phyloP scores from a whole-genome alignment of 1,284 basidiomycete species.

The Lignosus rhinocerotis region DNA sequence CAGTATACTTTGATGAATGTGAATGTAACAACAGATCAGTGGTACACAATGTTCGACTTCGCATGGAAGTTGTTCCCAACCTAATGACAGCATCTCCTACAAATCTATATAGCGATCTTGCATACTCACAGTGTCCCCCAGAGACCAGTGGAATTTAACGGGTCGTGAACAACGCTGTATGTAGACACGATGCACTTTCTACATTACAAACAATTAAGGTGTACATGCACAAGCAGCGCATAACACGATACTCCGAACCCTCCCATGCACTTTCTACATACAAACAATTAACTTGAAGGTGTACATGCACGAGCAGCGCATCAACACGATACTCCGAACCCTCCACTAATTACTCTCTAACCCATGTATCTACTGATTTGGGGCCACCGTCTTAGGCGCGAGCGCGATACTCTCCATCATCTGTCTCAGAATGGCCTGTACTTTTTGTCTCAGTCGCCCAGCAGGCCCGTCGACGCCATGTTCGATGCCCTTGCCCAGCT shows the following conservation, averaged over 20 bases:
- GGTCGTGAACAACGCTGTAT: too few species aligned
- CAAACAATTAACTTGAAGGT: too few species aligned
- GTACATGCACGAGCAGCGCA: not conserved
- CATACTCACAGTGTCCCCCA: too few species aligned
- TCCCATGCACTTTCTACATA: not conserved
- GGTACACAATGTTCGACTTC: too few species aligned
- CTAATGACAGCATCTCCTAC: too few species aligned
- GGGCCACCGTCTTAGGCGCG: not conserved
- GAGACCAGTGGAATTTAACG: too few species aligned
- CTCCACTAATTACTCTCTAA: not conserved
- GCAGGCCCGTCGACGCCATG: conserved; percentile 23
- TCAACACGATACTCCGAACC: not conserved
- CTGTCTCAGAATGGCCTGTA: conserved; percentile 13
- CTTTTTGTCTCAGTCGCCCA: conserved; percentile 20
- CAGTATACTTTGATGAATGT: too few species aligned
- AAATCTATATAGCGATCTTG: too few species aligned
- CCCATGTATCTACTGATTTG: not conserved
- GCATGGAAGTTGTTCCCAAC: too few species aligned
- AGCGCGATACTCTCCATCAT: conserved; percentile 18
- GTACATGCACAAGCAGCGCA: not conserved
- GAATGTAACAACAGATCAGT: too few species aligned
- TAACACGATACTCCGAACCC: not conserved
- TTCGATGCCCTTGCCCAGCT: conserved; percentile 48
- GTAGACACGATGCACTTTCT: too few species aligned
- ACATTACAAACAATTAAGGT: too few species aligned